phyloP scores from a whole-genome alignment of 805 yeast species.

The Barnettozyma wickerhamii region DNA sequence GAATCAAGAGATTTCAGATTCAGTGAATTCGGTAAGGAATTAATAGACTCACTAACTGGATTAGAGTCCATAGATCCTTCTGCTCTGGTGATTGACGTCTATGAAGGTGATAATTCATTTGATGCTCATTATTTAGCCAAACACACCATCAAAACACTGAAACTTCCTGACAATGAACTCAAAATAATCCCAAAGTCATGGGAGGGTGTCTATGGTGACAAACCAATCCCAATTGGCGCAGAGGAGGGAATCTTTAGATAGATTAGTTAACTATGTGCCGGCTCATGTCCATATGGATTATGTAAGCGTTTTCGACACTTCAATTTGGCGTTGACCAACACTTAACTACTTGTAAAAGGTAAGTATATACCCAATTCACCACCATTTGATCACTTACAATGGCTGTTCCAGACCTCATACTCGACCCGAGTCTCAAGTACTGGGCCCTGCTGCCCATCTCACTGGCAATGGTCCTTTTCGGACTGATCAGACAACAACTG shows the following conservation, averaged over 20 bases:
- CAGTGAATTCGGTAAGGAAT: conserved; percentile 8
- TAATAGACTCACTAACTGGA: conserved; percentile 2
- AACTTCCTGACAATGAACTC: conserved; percentile 12
- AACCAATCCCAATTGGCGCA: conserved; percentile 58
- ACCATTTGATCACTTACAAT: too few species aligned
- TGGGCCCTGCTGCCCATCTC: conserved; percentile 94
- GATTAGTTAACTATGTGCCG: background rate
- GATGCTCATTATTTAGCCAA: conserved; percentile 60
- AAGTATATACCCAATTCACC: too few species aligned
- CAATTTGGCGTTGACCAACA: too few species aligned
- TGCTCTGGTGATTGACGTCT: conserved; percentile 59
- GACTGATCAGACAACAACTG: conserved; percentile 67
- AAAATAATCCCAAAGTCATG: conserved; percentile 71
- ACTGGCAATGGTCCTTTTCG: conserved; percentile 83
- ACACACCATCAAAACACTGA: conserved; percentile 29
- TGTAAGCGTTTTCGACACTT: background rate
- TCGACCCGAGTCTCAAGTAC: conserved; percentile 78
- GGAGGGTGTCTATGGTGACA: conserved; percentile 80
- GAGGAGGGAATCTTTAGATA: conserved; percentile 75
- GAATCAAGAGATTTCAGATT: background rate
- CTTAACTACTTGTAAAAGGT: too few species aligned
- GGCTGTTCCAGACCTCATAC: conserved; percentile 46
- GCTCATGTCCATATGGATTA: background rate
- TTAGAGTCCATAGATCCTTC: conserved; percentile 18
- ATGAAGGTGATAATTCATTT: conserved; percentile 83